Base-by-base conservation (phyloP, 768 basidiomycete genomes). In the Cyclocybe cylindracea region DNA sequence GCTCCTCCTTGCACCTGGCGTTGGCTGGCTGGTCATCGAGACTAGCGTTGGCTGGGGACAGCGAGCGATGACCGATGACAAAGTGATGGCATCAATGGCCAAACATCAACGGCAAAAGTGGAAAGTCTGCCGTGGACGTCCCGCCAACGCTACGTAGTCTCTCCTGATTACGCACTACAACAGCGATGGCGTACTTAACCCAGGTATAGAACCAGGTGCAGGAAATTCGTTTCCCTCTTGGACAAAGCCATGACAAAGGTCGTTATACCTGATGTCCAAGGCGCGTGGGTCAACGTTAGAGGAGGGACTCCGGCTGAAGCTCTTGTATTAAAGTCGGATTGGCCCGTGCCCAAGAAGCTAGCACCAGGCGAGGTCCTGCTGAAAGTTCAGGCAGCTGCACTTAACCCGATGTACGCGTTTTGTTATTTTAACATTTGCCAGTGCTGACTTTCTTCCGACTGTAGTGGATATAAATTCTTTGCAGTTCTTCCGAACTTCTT, bases 381-480 rank as follows among this genome's bases (percentile, higher is more conserved):
- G 40, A 68, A 65, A 50, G 61, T 74, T 5, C 72, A 73, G 38
- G 73, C 70, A 32, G 71, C 77, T 0, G 85, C 86, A 0, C 70
- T 91, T 38, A 92, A 92, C 59, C 87, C 87, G 1, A 75, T 84
- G 83, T 87, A 64, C 54, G 78, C 60, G 3, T 14, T 31, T 8
- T 37, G 43, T 34, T 48, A 13, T 50, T 36, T 31, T 37, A 42
- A 31, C 0, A 29, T 48, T 36, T 44, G 6, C n/a, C 42, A n/a
- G 16, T 53, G 29, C 6, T 39, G 32, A n/a, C 16, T 32, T n/a
- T n/a, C 49, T 33, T 39, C 19, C 55, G 24, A 24, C 24, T 24
- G 24, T 24, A 87, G 86, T 34, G 84, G 80, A 0, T 84, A 77
- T 65, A 89, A 88, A 61, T 0, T 82, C 1, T 80, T 87, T 78